These are phyloP conservation scores for Euphorbia pulcherrima DNA, from an alignment of 345 rosid species.

Conservation along the genomic window DNA sequence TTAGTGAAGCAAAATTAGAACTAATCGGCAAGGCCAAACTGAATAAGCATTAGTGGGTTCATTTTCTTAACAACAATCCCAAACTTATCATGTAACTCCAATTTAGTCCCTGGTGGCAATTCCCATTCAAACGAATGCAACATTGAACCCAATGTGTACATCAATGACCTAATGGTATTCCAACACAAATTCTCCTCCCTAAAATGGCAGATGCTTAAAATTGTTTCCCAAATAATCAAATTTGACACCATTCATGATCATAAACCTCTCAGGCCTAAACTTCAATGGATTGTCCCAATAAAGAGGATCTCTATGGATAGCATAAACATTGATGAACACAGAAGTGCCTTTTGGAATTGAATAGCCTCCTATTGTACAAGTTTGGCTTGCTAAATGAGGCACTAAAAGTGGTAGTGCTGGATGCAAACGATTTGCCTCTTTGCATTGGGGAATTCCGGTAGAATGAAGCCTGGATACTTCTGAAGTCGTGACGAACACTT, in stretches of 20 bases:
- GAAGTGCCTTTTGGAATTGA: constrained; percentile 38
- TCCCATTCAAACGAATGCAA: constrained; percentile 59
- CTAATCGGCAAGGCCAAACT: too few species aligned
- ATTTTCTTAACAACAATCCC: too few species aligned
- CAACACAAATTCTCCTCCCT: constrained; percentile 48
- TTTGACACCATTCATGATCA: constrained; percentile 20
- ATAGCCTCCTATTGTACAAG: constrained; percentile 40
- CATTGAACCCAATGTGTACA: constrained; percentile 33
- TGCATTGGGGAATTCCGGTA: too few species aligned
- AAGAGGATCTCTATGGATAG: too few species aligned
- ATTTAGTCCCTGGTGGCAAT: constrained; percentile 24
- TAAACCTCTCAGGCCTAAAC: constrained; percentile 47
- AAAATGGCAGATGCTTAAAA: constrained; percentile 41
- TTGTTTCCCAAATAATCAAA: constrained; percentile 38
- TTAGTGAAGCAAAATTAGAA: too few species aligned
- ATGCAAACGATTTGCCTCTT: constrained; percentile 47
- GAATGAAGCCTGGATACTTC: too few species aligned
- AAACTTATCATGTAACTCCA: constrained; percentile 44
- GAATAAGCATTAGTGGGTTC: constrained; percentile 42
- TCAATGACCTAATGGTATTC: constrained; percentile 38
- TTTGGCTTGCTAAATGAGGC: constrained; percentile 35
- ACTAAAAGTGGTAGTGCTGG: constrained; percentile 47
- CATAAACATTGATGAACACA: constrained; percentile 41
- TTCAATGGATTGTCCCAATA: too few species aligned
- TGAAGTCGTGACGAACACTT: too few species aligned